These are phyloP conservation scores for Rhododendron griersonianum DNA, from an alignment of 148 eudicot species.

Conservation along the genomic window DNA sequence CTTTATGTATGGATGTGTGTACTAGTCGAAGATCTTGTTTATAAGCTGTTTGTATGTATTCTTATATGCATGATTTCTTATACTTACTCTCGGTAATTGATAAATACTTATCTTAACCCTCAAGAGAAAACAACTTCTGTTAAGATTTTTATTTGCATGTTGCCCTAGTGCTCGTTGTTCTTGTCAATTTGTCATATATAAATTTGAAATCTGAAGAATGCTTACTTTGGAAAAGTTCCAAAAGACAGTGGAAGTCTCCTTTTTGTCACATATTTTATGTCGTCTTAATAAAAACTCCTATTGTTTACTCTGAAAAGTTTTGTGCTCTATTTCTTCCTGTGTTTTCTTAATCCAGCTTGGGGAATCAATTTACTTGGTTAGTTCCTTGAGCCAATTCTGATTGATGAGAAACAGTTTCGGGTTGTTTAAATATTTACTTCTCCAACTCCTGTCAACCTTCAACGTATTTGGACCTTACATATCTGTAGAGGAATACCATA, in stretches of 20 bases:
- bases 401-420: neutral
- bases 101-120: neutral
- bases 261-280: neutral
- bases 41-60: too few relatives aligned
- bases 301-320: neutral
- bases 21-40: neutral
- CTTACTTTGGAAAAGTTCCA: neutral
- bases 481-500: neutral
- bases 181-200: neutral
- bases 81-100: too few relatives aligned
- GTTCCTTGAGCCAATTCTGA: neutral
- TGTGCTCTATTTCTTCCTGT: neutral
- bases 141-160: neutral
- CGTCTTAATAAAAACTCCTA: neutral
- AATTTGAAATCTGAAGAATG: neutral
- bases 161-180: neutral
- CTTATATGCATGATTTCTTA: too few relatives aligned
- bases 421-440: neutral
- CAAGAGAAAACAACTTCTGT: neutral
- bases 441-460: neutral
- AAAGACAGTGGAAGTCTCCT: neutral
- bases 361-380: neutral
- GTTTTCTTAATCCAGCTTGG: neutral
- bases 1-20: neutral
- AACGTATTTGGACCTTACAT: neutral